Evolutionary conservation across 495 filamentous ascomycete genomes (phyloP), one percentile per base, ranked within the genome.

Genomic region (Sporormia fimetaria): DNA sequence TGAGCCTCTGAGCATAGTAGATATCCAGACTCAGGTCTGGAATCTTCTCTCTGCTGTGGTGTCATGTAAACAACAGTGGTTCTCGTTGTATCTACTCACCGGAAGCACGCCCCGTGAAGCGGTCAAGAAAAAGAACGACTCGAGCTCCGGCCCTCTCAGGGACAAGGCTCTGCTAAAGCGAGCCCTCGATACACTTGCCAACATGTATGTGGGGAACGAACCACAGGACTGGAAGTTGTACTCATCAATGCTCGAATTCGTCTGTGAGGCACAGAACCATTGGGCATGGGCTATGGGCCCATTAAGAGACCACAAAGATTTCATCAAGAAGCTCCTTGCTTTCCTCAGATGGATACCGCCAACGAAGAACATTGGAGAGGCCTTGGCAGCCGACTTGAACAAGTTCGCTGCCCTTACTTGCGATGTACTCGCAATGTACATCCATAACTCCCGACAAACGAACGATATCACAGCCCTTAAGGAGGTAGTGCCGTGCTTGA

Each of bases 21-120:
- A 63, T 4, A 65, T 86, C 27, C 69, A 78, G 16, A 67, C 74
- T 33, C 65, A 68, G 16, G 79, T 86, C 34, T 96, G 90, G 90
- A 74, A 69, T 36, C 74, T 99, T 40, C 75, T 95, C 22, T 80
- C 88, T 20, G 78, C 76, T n/a, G 75, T 94, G 32, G 72, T 96
- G 32, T 81, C 83, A 53, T 87, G 83, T 54, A 78, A 84, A 38
- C 90, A 99, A 49, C 86, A 93, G 55, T 96, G 92, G 80, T 79
- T 99, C 64, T 78, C 88, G 0, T 84, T 93, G 30, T 88, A 85
- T 55, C 70, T 96, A 34, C 76, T 96, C 18, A 94, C 87, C 3
- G 90, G 90, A 17, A 78, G 76, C 44, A 83, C 83, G 0, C 83
- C 90, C 11, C 73, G 77, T 36, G 74, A 87, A 33, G 73, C 76